Base-by-base conservation (phyloP, 2,329 filamentous ascomycete species). In the Paecilomyces dactylethromorphus region DNA sequence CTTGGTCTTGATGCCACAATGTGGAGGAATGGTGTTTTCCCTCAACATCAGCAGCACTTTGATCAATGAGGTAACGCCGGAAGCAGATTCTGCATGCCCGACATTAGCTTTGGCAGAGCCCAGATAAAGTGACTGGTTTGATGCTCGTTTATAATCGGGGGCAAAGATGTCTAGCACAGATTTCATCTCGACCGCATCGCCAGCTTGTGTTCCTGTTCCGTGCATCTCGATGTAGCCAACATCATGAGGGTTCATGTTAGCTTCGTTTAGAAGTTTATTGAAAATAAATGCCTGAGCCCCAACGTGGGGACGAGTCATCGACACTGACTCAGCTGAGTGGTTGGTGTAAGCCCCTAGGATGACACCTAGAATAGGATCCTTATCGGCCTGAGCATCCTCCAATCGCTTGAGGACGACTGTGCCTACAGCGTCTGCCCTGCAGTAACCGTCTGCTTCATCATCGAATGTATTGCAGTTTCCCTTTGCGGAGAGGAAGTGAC, bases 11-110 rank as follows among this genome's bases (percentile, higher is more conserved):
- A 90, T 88, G 12, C 87, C 87, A 22, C 84, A 79, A 60, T 90
- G 87, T 0, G 84, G 86, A 0, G 86, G 86, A 39, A 89, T 88
- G 5, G 74, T 71, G 59, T 81, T 82, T 67, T 87, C 82, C 69
- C 85, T 79, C 58, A 88, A 70, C 85, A 88, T 88, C 68, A 88
- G 67, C 5, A 89, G 71, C 0, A 87, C 82, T 71, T 89, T 89
- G 70, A 84, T 78, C 3, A 89, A 74, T 2, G 71, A 64, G 24
- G 64, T 65, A 24, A 74, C 69, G 55, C 71, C 71, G 5, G 71
- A 71, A 12, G 63, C 71, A 12, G 71, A 68, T 59, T 73, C 8
- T 80, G 81, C 12, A 80, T 84, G 26, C 82, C 68, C 71, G 24
- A 74, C 67, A 60, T 74, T 74, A 2, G 71, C 66, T 55, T 74